A percentile compares a stretch with the other conserved stretches of the same genome.
phyloP scores from a whole-genome alignment of 78 protist genomes.

The Bodo saltans region DNA sequence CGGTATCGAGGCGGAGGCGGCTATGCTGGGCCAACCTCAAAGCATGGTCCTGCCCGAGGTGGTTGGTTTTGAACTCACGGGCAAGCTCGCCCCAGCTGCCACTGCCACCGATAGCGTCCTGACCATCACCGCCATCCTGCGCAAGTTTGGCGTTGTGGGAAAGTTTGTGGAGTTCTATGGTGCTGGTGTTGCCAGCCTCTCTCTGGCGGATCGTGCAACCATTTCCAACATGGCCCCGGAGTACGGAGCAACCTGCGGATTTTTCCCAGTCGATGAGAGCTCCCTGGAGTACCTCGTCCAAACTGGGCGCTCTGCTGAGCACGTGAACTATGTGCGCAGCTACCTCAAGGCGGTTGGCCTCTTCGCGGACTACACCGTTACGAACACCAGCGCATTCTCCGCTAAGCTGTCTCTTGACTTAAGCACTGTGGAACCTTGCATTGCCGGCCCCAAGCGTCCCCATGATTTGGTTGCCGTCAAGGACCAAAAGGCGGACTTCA shows the following conservation, averaged over 20 bases:
- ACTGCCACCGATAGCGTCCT: constrained; percentile 86
- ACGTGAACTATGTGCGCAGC: constrained; percentile 36
- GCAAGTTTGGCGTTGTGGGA: constrained; percentile 75
- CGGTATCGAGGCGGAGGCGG: constrained; percentile 86
- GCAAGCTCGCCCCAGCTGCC: constrained; percentile 49
- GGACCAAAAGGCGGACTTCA: constrained; percentile 65
- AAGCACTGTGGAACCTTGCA: constrained; percentile 59
- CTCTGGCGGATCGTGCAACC: constrained; percentile 81
- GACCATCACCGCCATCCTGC: constrained; percentile 58
- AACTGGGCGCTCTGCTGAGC: constrained; percentile 55
- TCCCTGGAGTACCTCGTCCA: constrained; percentile 53
- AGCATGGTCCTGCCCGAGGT: constrained; percentile 70
- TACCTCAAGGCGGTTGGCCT: constrained; percentile 31
- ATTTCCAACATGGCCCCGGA: constrained; percentile 90
- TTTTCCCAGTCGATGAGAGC: constrained; percentile 75
- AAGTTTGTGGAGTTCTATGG: constrained; percentile 88
- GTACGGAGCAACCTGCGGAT: constrained; percentile 81
- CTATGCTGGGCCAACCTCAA: constrained; percentile 75
- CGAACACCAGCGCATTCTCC: constrained; percentile 31
- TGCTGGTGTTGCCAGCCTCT: constrained; percentile 50
- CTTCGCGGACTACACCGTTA: constrained; percentile 19
- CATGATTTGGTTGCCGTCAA: constrained; percentile 71
- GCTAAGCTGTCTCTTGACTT: constrained; percentile 54
- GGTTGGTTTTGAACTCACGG: constrained; percentile 75
- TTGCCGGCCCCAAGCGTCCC: constrained; percentile 79